Conservation (phyloP, 208 protist species). For the Endotrypanum monterogeii region DNA sequence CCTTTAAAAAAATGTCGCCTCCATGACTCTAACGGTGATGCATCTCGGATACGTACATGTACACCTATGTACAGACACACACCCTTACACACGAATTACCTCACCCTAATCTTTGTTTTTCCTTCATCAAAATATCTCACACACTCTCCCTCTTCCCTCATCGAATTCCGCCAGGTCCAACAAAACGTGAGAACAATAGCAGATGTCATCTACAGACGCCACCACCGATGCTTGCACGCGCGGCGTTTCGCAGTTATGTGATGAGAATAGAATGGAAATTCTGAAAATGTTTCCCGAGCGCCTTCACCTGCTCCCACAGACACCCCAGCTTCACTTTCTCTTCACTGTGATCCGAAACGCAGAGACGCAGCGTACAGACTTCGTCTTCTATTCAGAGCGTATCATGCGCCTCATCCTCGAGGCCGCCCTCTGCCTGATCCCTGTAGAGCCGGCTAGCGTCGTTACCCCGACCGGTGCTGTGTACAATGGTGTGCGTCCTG, state of each 20-base stretch:
- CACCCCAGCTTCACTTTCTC: conserved; percentile 90
- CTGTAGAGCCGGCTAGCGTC: conserved; percentile 84
- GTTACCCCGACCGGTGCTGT: conserved; percentile 91
- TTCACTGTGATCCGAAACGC: conserved; percentile 95
- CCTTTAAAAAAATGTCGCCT: background rate
- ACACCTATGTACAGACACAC: background rate
- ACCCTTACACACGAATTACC: background rate
- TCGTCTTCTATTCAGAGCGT: conserved; percentile 97
- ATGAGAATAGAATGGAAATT: conserved; percentile 55
- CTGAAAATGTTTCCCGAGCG: conserved; percentile 65
- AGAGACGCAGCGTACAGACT: conserved; percentile 92
- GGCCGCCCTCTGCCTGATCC: conserved; percentile 85
- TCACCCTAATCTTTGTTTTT: background rate
- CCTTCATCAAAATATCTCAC: background rate
- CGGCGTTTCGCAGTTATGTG: conserved; percentile 12
- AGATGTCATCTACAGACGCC: conserved; percentile 4
- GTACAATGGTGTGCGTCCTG: conserved; percentile 81
- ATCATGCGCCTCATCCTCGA: conserved; percentile 96
- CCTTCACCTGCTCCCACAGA: conserved; percentile 80
- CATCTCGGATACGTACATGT: background rate
- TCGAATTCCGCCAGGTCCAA: background rate
- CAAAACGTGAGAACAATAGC: background rate
- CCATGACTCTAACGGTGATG: no score
- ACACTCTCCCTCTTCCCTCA: background rate
- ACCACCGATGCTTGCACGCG: conserved; percentile 32